These are phyloP conservation scores for Patellaria atrata DNA, from an alignment of 495 filamentous ascomycete species.

Conservation along the genomic window DNA sequence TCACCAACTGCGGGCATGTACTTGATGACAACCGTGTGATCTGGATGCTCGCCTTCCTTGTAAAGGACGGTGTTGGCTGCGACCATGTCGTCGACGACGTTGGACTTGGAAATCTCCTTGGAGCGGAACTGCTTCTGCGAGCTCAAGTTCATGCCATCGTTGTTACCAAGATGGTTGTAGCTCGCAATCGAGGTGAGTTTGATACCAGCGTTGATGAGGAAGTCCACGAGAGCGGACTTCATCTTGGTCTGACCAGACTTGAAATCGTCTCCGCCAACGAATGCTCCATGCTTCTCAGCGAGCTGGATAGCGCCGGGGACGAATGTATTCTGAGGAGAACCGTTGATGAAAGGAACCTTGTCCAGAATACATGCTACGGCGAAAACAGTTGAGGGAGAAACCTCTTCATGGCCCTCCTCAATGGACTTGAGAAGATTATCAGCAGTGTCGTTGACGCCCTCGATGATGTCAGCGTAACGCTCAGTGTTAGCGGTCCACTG, in stretches of 20 bases:
- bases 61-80: conserved; percentile 87
- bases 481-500: conserved; percentile 99
- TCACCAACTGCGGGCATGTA: conserved; percentile 99
- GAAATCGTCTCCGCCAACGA: conserved; percentile 98
- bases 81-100: conserved; percentile 99
- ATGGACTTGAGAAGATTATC: conserved; percentile 85
- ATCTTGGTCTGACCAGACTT: conserved; percentile 99
- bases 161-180: conserved; percentile 99
- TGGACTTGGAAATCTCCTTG: conserved; percentile 98
- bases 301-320: conserved; percentile 84
- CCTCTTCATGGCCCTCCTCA: conserved; percentile 69
- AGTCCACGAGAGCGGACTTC: conserved; percentile 98
- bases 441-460: conserved; percentile 90
- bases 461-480: conserved; percentile 76
- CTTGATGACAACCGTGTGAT: conserved; percentile 38
- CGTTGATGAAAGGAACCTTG: conserved; percentile 91
- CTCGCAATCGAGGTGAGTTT: conserved; percentile 97
- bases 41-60: conserved; percentile 46
- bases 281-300: conserved; percentile 74
- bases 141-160: conserved; percentile 96
- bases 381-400: conserved; percentile 90
- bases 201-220: conserved; percentile 96
- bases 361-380: conserved; percentile 89
- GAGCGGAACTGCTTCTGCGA: conserved; percentile 97
- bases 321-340: conserved; percentile 97